phyloP scores from a whole-genome alignment of 345 rosid genomes.

The Moricandia arvensis region DNA sequence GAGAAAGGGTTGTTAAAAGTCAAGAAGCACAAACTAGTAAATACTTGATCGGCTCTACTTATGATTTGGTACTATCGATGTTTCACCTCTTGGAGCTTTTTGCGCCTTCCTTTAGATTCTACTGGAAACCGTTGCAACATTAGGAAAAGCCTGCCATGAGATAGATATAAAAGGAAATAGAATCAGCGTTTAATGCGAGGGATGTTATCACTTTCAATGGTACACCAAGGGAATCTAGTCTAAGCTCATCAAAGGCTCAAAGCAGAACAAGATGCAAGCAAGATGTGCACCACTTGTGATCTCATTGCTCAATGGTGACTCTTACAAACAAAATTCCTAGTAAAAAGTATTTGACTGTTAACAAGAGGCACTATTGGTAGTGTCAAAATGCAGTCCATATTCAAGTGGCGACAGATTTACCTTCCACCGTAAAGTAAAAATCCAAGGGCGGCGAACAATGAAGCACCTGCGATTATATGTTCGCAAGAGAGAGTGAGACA shows the following conservation, averaged over 20 bases:
- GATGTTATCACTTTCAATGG: conserved; percentile 1
- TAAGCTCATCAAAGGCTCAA: conserved; percentile 1
- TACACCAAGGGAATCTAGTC: conserved; percentile 3
- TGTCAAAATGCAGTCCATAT: neutral
- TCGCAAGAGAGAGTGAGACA: neutral
- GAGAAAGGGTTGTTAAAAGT: too few relatives aligned
- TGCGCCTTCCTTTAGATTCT: conserved; percentile 88
- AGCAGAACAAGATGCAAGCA: conserved; percentile 13
- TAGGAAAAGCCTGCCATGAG: conserved; percentile 70
- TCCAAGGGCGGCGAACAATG: conserved; percentile 80
- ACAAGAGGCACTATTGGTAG: neutral
- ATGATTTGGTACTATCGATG: neutral
- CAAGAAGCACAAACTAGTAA: conserved; percentile 30
- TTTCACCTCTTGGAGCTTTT: conserved; percentile 85
- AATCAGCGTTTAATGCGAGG: neutral
- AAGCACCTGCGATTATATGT: conserved; percentile 52
- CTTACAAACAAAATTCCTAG: neutral
- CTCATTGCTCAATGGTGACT: conserved; percentile 6
- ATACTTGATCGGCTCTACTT: neutral
- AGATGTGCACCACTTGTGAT: neutral
- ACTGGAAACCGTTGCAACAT: conserved; percentile 95
- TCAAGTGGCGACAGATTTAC: conserved; percentile 31
- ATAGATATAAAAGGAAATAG: neutral
- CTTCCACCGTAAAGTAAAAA: conserved; percentile 93
- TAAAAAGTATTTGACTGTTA: neutral